Percentiles rank a stretch among this genome's conserved stretches.
Conservation (phyloP, 225 moss, liverwort and hornwort species). For the Pseudisothecium myosuroides region DNA sequence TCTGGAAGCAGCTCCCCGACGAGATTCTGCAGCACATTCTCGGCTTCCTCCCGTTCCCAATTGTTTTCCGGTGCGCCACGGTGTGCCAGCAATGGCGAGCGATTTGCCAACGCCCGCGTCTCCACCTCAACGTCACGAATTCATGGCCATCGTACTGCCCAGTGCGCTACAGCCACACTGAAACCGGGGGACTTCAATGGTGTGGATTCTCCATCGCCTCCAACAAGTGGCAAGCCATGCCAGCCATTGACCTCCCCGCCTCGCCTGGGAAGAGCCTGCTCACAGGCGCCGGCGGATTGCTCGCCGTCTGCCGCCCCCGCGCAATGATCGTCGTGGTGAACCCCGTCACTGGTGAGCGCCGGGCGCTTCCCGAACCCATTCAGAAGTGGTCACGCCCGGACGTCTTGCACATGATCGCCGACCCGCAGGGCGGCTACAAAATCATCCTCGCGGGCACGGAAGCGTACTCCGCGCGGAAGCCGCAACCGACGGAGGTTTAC, state of each 20-base stretch:
- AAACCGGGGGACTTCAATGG: conserved; percentile 1
- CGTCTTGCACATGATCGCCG: conserved; percentile 26
- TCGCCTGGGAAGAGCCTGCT: conserved; percentile 1
- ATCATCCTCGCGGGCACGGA: conserved; percentile 29
- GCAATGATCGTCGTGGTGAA: conserved; percentile 14
- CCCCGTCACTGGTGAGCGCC: conserved; percentile 11
- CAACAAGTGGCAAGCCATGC: conserved; percentile 34
- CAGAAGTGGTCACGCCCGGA: conserved; percentile 25
- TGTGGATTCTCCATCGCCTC: conserved; percentile 15
- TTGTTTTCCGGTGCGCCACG: conserved; percentile 32
- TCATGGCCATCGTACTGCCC: conserved; percentile 24
- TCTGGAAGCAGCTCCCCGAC: conserved; percentile 43
- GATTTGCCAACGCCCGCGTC: conserved; percentile 2
- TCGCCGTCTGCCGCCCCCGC: conserved; percentile 12
- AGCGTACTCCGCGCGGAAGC: conserved; percentile 10
- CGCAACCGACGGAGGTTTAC: conserved; percentile 26
- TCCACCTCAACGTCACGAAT: neutral
- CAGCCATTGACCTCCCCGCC: neutral
- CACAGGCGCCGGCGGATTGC: conserved; percentile 18
- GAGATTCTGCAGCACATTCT: conserved; percentile 42
- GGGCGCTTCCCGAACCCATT: neutral
- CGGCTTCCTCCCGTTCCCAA: conserved; percentile 37
- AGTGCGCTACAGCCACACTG: conserved; percentile 10
- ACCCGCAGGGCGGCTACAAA: neutral
- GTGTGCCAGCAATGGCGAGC: conserved; percentile 53